A percentile compares a stretch with the other conserved stretches of the same genome.
Conservation (phyloP, 164 flowering plant species). For the Vitis rotundifolia region DNA sequence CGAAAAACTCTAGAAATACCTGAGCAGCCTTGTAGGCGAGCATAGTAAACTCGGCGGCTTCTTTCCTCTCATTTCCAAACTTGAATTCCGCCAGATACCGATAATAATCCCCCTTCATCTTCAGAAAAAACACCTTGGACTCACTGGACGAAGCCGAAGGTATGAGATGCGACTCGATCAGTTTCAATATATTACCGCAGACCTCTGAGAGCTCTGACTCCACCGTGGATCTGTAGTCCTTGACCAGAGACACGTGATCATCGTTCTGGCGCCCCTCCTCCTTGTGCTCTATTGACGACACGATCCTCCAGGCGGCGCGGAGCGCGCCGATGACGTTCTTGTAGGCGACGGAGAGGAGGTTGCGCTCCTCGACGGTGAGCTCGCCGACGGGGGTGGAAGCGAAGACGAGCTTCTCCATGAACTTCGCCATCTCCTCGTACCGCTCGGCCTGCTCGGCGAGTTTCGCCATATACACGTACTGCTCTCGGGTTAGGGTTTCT, state of each 20-base stretch:
- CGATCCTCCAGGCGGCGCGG: constrained; percentile 37
- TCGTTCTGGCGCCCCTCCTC: constrained; percentile 36
- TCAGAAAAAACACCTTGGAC: constrained; percentile 39
- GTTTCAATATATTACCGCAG: constrained; percentile 26
- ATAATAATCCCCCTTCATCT: constrained; percentile 44
- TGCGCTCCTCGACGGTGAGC: constrained; percentile 38
- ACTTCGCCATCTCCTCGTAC: constrained; percentile 36
- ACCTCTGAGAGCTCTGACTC: constrained; percentile 28
- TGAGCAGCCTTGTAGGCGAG: constrained; percentile 42
- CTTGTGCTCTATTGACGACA: constrained; percentile 29
- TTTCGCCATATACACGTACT: constrained; percentile 38
- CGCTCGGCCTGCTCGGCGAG: constrained; percentile 38
- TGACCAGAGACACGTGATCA: constrained; percentile 29
- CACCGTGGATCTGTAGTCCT: constrained; percentile 30
- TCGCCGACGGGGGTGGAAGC: constrained; percentile 19
- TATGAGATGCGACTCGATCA: constrained; percentile 32
- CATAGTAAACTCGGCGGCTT: constrained; percentile 44
- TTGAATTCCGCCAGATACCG: constrained; percentile 38
- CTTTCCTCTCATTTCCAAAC: constrained; percentile 29
- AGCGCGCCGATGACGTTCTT: constrained; percentile 39
- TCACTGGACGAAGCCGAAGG: constrained; percentile 33
- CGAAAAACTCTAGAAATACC: constrained; percentile 16
- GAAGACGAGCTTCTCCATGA: constrained; percentile 33
- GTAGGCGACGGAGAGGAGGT: constrained; percentile 29
- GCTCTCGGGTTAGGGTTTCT: constrained; percentile 25